Conservation (phyloP, 352 stramenopile species). For the Pilasporangium apinafurcum region DNA sequence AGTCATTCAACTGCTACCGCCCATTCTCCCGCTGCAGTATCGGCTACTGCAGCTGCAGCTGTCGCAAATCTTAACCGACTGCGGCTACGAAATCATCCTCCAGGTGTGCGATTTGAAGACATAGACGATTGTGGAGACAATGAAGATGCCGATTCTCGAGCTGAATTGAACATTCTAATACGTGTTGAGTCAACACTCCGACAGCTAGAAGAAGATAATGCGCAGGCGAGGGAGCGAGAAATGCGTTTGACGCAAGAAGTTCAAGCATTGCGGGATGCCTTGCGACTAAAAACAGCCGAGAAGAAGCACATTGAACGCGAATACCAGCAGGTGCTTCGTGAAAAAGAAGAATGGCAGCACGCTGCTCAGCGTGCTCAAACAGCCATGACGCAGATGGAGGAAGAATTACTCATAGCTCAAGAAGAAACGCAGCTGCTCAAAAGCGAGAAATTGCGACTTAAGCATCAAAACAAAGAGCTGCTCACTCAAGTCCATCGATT, state of each 20-base stretch:
- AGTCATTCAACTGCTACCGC: too few species aligned
- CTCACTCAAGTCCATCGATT: constrained; percentile 65
- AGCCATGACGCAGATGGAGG: constrained; percentile 39
- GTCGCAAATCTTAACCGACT: constrained; percentile 6
- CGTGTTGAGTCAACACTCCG: constrained; percentile 66
- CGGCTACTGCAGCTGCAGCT: background rate
- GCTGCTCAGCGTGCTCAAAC: constrained; percentile 37
- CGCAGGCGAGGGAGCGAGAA: constrained; percentile 37
- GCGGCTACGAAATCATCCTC: background rate
- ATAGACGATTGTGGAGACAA: constrained; percentile 7
- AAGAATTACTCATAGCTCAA: constrained; percentile 50
- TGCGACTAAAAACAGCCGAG: constrained; percentile 43
- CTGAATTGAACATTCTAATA: constrained; percentile 56
- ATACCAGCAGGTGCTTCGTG: constrained; percentile 22
- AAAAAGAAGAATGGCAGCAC: constrained; percentile 56
- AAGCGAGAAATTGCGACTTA: constrained; percentile 45
- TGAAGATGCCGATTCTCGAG: constrained; percentile 13
- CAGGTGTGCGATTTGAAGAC: background rate
- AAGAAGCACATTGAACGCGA: constrained; percentile 47
- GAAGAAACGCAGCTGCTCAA: constrained; percentile 64
- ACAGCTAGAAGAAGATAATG: constrained; percentile 67
- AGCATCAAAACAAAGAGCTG: constrained; percentile 70
- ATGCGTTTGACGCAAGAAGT: constrained; percentile 42
- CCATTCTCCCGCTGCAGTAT: too few species aligned
- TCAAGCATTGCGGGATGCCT: constrained; percentile 40